phyloP scores from a whole-genome alignment of 345 rosid genomes.

The Brassica carinata region DNA sequence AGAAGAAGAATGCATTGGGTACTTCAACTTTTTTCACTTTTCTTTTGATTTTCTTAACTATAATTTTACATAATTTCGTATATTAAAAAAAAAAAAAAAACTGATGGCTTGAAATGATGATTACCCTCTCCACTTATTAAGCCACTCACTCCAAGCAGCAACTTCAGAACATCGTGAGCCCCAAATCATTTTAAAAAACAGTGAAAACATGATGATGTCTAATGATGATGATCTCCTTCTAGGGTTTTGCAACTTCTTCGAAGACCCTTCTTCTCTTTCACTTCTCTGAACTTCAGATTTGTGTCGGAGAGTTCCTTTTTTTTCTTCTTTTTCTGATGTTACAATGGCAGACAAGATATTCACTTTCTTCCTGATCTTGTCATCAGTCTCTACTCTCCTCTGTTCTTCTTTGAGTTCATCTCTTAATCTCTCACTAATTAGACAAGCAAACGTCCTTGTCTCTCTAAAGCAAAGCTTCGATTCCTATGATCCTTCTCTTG shows the following conservation, averaged over 20 bases:
- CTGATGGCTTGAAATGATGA: constrained; percentile 31
- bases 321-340: constrained; percentile 16
- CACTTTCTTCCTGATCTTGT: constrained; percentile 41
- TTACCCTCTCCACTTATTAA: constrained; percentile 39
- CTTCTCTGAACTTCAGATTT: constrained; percentile 29
- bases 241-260: constrained; percentile 30
- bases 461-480: constrained; percentile 53
- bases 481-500: constrained; percentile 51
- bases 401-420: constrained; percentile 39
- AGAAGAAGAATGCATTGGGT: constrained; percentile 44
- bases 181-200: constrained; percentile 8
- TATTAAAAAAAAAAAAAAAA: neutral
- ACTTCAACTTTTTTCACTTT: constrained; percentile 36
- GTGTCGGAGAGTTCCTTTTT: constrained; percentile 16
- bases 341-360: constrained; percentile 42
- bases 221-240: constrained; percentile 38
- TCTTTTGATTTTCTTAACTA: constrained; percentile 1
- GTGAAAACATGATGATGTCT: constrained; percentile 34
- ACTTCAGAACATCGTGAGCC: constrained; percentile 33
- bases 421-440: constrained; percentile 45
- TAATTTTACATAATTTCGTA: neutral
- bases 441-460: constrained; percentile 60
- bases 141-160: constrained; percentile 33
- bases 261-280: constrained; percentile 35
- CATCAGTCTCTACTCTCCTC: constrained; percentile 34